Conservation (phyloP, 208 protist species). For the Trichomonas tenax region DNA sequence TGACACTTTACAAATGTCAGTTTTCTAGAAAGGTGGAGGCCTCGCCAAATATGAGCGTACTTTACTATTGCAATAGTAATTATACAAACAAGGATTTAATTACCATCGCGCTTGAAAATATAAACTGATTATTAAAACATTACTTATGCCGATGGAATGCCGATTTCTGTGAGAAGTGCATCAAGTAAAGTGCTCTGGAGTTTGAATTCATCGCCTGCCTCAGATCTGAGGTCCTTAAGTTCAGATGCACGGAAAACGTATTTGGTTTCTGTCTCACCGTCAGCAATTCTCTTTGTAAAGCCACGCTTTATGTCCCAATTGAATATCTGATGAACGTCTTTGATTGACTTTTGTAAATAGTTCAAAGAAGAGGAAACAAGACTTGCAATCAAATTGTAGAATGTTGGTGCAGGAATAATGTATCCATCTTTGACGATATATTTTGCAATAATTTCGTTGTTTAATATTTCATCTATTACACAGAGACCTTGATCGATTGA, state of each 20-base stretch:
- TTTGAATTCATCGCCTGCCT: background rate
- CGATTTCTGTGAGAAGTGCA: background rate
- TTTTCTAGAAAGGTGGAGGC: too few species aligned
- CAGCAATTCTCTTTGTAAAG: background rate
- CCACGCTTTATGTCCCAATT: background rate
- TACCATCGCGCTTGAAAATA: too few species aligned
- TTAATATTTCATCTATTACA: background rate
- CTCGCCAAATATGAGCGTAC: too few species aligned
- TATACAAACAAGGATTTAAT: too few species aligned
- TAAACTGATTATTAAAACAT: background rate
- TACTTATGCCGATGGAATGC: background rate
- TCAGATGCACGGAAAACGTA: background rate
- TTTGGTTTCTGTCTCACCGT: background rate
- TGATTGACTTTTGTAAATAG: background rate
- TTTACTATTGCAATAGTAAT: too few species aligned
- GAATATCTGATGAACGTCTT: background rate
- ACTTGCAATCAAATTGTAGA: background rate
- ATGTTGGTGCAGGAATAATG: background rate
- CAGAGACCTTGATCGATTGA: background rate
- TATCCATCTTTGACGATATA: background rate
- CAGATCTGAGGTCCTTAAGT: background rate
- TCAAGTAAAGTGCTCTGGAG: background rate
- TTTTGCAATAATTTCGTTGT: background rate
- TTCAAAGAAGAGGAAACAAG: background rate
- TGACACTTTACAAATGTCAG: too few species aligned